phyloP scores from a whole-genome alignment of 129 eudicot genomes.

The Flaveria linearis region DNA sequence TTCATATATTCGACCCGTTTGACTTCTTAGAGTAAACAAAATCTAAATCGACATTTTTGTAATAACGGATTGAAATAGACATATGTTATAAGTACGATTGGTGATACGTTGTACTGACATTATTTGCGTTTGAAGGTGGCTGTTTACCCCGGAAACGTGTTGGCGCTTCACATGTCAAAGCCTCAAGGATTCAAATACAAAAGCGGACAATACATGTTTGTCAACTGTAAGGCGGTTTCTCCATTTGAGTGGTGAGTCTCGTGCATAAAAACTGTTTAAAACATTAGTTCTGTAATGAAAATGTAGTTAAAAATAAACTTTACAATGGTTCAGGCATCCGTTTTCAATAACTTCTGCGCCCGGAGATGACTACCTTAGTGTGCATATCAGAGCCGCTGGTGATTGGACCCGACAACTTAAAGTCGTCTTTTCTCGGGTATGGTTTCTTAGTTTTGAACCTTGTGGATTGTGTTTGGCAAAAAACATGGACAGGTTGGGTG shows the following conservation, averaged over 20 bases:
- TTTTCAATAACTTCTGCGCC: conserved; percentile 28
- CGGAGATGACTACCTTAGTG: conserved; percentile 16
- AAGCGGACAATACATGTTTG: conserved; percentile 29
- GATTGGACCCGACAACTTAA: conserved; percentile 22
- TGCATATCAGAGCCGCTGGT: conserved; percentile 11
- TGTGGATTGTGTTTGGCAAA: too few relatives aligned
- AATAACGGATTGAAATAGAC: neutral
- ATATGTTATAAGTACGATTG: neutral
- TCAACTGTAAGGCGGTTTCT: conserved; percentile 17
- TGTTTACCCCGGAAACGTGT: conserved; percentile 16
- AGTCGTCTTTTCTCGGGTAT: conserved; percentile 16
- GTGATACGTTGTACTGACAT: neutral
- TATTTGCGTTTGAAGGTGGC: conserved; percentile 12
- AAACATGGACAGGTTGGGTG: neutral
- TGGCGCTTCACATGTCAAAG: conserved; percentile 18
- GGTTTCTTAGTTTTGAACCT: neutral
- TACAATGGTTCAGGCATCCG: conserved; percentile 19
- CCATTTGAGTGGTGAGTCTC: conserved; percentile 17
- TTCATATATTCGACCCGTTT: neutral
- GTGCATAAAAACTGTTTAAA: neutral
- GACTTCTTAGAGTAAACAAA: neutral
- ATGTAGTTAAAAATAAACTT: neutral
- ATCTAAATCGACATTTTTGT: neutral
- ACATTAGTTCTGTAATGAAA: neutral
- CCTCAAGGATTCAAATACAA: conserved; percentile 17